Base-by-base conservation (phyloP, 495 filamentous ascomycete species). In the Xylaria sp. region DNA sequence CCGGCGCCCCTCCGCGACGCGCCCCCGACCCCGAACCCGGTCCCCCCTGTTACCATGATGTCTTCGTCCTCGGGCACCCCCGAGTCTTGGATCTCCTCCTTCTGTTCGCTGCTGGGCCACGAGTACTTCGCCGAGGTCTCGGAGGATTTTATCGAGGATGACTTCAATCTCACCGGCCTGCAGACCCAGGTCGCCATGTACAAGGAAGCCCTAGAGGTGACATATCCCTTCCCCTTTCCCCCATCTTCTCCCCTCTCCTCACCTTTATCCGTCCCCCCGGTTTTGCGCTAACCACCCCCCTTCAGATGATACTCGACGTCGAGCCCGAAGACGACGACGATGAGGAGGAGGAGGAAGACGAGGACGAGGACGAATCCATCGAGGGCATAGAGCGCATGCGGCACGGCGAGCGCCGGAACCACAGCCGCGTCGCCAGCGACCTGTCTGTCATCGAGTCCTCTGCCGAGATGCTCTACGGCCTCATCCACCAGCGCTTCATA, bases 71-170 rank as follows among this genome's bases (percentile, higher is more conserved):
- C 94, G 63, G 92, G 91, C 70, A 89, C 93, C 3, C 92, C 93
- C 74, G 95, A 97, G 83, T 96, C 93, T 52, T 99, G 96, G 96
- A 98, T 99, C 83, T 91, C 93, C 66, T 95, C 94, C 61, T 99
- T 97, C 81, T 99, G 96, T 84, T 93, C 93, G 40, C 85, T 98
- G 43, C 88, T 97, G 70, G 96, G 96, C 67, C 96, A 99, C 79
- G 96, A 99, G 79, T 99, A 98, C 82, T 99, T 99, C 79, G 97
- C 97, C 62, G 96, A 99, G 81, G 95, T 99, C 52, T 94, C 93
- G 26, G 96, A 99, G 82, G 96, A 99, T 71, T 99, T 99, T 79
- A 98, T 99, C 75, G 96, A 99, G 81, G 96, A 99, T 89, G 96
- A 99, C 79, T 99, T 99, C 85, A 99, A 99, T 82, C 86, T 99